Base-by-base conservation (phyloP, 805 yeast genomes). In the Metschnikowia amazonensis region DNA sequence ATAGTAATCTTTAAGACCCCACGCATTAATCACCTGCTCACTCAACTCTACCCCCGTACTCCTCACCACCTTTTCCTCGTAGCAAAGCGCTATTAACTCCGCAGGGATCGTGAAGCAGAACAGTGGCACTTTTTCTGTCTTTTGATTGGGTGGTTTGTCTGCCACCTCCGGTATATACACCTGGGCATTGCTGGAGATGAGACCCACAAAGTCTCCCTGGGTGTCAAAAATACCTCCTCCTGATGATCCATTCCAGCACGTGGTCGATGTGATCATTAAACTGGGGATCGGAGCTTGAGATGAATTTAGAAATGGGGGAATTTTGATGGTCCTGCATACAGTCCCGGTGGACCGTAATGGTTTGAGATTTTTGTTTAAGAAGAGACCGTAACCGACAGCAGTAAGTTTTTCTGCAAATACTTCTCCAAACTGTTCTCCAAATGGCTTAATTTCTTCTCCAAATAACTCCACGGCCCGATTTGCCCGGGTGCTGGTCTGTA, bases 171-270 rank as follows among this genome's bases (percentile, higher is more conserved):
- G 66, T 4, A 55, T 36, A 16, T 51, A 57, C 1, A 69, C 66
- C 46, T 66, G 67, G 14, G 74, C 78, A 51, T 75, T 75, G 36
- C 76, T 69, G 42, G 72, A 72, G 46, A 75, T 69, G 5, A 75
- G 46, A 0, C 78, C 80, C 6, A 70, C 42, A 9, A 75, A 51
- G 11, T 58, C 49, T n/a, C 55, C 58, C 1, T 46, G 30, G 2
- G 34, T 24, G 16, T 47, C 46, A 35, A 71, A 64, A 2, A 74
- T 53, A 0, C 75, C 77, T 0, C 79, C 79, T 0, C 80, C 80
- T 1, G 76, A 70, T 3, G 79, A 74, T 1, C 80, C 80, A 44
- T 74, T 69, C 79, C 79, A 75, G 53, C 77, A 74, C 7, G 73
- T 61, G 0, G 76, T 60, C 0, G 77, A 69, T 1, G 74, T 58